These are phyloP conservation scores for Zymoseptoria ardabiliae DNA, from an alignment of 2,329 filamentous ascomycete species.

Conservation along the genomic window DNA sequence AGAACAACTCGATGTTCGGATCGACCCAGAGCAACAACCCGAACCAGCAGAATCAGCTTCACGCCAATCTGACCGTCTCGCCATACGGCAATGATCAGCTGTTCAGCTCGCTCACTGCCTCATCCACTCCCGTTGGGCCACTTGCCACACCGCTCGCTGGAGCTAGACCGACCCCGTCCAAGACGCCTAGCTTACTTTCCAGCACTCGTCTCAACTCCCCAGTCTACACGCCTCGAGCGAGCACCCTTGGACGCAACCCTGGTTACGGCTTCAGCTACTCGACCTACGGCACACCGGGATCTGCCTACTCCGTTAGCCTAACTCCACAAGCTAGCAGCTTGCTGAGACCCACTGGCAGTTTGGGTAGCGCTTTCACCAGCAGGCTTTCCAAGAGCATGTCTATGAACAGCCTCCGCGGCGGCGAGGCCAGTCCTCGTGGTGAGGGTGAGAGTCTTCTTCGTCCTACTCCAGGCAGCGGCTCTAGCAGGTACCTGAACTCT, in stretches of 20 bases:
- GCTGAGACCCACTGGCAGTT: conserved; percentile 51
- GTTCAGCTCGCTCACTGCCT: conserved; percentile 64
- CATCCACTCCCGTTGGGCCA: conserved; percentile 71
- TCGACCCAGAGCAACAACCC: conserved; percentile 34
- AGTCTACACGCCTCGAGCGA: conserved; percentile 60
- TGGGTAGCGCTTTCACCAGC: conserved; percentile 50
- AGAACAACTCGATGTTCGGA: conserved; percentile 47
- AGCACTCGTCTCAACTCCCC: conserved; percentile 55
- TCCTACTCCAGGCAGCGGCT: conserved; percentile 53
- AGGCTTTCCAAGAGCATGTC: conserved; percentile 77
- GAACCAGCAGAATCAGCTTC: conserved; percentile 50
- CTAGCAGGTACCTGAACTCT: conserved; percentile 58
- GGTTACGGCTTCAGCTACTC: conserved; percentile 92
- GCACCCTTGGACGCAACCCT: conserved; percentile 20
- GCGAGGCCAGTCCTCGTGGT: conserved; percentile 56
- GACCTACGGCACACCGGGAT: conserved; percentile 72
- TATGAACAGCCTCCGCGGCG: conserved; percentile 75
- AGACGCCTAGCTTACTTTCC: conserved; percentile 24
- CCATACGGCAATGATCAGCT: conserved; percentile 86
- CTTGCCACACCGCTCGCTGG: conserved; percentile 82
- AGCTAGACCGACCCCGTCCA: conserved; percentile 36
- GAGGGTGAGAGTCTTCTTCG: conserved; percentile 79
- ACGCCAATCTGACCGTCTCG: conserved; percentile 61
- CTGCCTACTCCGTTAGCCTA: conserved; percentile 46
- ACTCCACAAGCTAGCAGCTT: conserved; percentile 62